Evolutionary conservation across 305 asterid genomes (phyloP).

Genomic region (Striga hermonthica): DNA sequence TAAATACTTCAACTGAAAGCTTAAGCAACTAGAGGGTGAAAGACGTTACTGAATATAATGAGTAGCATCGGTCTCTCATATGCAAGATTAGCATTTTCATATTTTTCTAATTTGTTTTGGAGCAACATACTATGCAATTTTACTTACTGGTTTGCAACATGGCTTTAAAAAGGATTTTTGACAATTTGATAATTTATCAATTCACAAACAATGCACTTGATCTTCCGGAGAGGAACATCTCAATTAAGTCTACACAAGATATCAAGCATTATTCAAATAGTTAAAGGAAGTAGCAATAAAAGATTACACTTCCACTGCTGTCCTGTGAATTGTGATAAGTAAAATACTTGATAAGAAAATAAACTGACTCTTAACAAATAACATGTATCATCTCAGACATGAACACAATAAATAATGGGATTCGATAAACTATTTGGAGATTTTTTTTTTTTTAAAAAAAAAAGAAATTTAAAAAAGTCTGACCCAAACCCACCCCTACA

Average conservation of each 20-base stretch:
- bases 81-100: background rate
- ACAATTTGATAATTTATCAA: background rate
- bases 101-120: background rate
- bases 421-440: no score
- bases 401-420: no score
- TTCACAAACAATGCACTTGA: background rate
- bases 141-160: background rate
- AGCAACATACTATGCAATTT: background rate
- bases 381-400: no score
- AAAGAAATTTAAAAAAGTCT: no score
- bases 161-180: constrained; percentile 1
- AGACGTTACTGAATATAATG: background rate
- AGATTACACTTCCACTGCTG: background rate
- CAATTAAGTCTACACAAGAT: background rate
- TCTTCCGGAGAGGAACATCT: background rate
- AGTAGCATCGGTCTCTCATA: background rate
- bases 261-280: background rate
- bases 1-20: background rate
- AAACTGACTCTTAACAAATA: background rate
- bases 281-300: background rate
- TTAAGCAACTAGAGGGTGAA: background rate
- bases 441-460: no score
- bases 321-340: background rate
- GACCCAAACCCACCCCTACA: no score
- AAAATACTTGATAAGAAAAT: background rate